Percentiles rank a stretch among this genome's conserved stretches.
Evolutionary conservation across 2,329 filamentous ascomycete genomes (phyloP).

Genomic region (Hymenoscyphus occultus): DNA sequence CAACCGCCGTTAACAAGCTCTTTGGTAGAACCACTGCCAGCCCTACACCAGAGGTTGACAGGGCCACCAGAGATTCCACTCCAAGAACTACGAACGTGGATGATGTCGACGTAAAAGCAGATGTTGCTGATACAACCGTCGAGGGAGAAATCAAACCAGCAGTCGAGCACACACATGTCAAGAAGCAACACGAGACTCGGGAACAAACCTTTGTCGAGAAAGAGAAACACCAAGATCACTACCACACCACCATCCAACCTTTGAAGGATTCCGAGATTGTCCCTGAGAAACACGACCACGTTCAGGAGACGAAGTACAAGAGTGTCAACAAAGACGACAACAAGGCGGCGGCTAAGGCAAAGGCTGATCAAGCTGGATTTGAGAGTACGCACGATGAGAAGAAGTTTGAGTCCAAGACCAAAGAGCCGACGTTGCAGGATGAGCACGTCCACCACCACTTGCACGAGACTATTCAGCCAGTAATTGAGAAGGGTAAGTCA

Average conservation of each 20-base stretch:
- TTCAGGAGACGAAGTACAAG: neutral
- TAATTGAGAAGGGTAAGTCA: slow-evolving; percentile 53
- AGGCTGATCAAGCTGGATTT: slow-evolving; percentile 50
- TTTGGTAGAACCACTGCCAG: slow-evolving; percentile 13
- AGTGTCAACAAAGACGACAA: neutral
- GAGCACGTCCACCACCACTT: slow-evolving; percentile 59
- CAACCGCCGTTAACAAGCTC: slow-evolving; percentile 20
- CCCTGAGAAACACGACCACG: neutral
- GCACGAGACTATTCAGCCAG: slow-evolving; percentile 55
- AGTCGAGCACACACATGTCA: slow-evolving; percentile 25
- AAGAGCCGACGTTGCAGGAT: slow-evolving; percentile 49
- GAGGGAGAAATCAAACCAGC: slow-evolving; percentile 18
- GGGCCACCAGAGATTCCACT: neutral
- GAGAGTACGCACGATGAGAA: slow-evolving; percentile 44
- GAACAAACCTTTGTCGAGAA: slow-evolving; percentile 59
- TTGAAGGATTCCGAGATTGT: slow-evolving; percentile 37
- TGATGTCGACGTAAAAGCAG: neutral
- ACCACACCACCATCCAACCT: slow-evolving; percentile 66
- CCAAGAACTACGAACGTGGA: neutral
- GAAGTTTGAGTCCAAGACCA: slow-evolving; percentile 37
- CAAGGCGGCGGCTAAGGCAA: neutral
- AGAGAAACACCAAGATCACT: slow-evolving; percentile 68
- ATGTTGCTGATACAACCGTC: slow-evolving; percentile 20
- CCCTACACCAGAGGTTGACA: neutral
- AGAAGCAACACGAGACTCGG: slow-evolving; percentile 52